Evolutionary conservation across 495 filamentous ascomycete species (phyloP), one percentile per base, ranked within the genome.

Genomic region (Tuber umbilicatum): DNA sequence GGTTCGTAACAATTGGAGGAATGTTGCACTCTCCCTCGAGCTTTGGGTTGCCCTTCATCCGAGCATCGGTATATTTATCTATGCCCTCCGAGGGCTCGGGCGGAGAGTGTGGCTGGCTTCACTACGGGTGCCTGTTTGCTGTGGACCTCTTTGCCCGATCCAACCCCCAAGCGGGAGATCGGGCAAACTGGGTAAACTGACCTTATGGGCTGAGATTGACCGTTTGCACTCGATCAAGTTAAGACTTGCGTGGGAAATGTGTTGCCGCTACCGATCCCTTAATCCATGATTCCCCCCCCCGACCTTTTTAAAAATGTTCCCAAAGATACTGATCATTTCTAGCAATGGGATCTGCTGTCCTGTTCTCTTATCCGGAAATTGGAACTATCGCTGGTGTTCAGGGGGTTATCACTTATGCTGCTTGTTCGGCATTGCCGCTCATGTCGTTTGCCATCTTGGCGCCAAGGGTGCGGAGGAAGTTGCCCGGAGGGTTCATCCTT

Each of bases 181-280:
- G 69, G 68, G 35, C 35, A 41, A 67, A 64, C 55, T 35, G 17
- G 39, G 19, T n/a, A 67, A 74, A 37, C 74, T 74, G 75, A 75
- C 84, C 81, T 83, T 77, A 84, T 73, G 87, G 88, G 91, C 91
- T 93, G 91, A 93, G 91, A 93, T 89, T 88, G 89, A 93, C 91
- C 91, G 91, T 92, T 85, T 90, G 88, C 87, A 93, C 91, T 93
- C 91, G 91, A 93, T 90, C 91, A 93, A 93, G 91, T 90, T 93
- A 93, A 93, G 91, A 89, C 91, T 93, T 93, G 91, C 91, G 91
- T 93, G 91, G 88, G 91, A 89, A 93, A 92, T 82, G 91, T 93
- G 91, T 90, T 93, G 91, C 91, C 91, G 90, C 91, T 90, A 85
- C 83, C 71, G 69, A 37, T 60, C 31, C 69, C 37, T 69, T 82